These are phyloP conservation scores for Trypethelium eluteriae DNA, from an alignment of 495 filamentous ascomycete species.

Conservation along the genomic window DNA sequence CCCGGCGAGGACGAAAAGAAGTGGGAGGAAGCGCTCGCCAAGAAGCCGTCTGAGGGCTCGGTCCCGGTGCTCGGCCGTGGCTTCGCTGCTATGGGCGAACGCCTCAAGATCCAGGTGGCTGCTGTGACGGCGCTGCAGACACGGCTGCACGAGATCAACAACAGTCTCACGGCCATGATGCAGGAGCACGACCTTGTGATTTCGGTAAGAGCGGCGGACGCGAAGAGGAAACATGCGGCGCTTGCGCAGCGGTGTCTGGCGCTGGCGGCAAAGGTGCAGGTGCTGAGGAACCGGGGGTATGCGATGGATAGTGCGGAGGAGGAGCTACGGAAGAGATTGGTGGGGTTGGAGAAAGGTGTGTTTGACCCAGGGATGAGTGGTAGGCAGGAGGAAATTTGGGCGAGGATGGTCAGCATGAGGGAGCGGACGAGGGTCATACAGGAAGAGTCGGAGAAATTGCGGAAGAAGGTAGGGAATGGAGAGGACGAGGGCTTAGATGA, in stretches of 20 bases:
- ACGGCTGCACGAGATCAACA: constrained; percentile 88
- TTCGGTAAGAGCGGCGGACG: constrained; percentile 70
- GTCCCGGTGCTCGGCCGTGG: constrained; percentile 67
- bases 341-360: constrained; percentile 61
- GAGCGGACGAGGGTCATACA: constrained; percentile 72
- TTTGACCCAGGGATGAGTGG: constrained; percentile 80
- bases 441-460: constrained; percentile 64
- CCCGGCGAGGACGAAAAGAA: constrained; percentile 69
- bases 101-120: constrained; percentile 67
- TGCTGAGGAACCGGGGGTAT: constrained; percentile 85
- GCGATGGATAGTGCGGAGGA: constrained; percentile 88
- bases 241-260: constrained; percentile 73
- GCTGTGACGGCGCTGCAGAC: constrained; percentile 64
- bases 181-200: constrained; percentile 75
- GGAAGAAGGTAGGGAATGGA: constrained; percentile 39
- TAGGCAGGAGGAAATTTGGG: constrained; percentile 92
- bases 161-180: constrained; percentile 66
- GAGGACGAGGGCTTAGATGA: constrained; percentile 57
- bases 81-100: constrained; percentile 63
- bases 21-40: constrained; percentile 87
- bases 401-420: constrained; percentile 75
- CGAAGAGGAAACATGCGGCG: constrained; percentile 68
- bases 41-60: constrained; percentile 69
- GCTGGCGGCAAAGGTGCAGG: constrained; percentile 84
- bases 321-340: constrained; percentile 75